Evolutionary conservation across 2,329 filamentous ascomycete genomes (phyloP).

Genomic region (Cephalotrichum gorgonifer): DNA sequence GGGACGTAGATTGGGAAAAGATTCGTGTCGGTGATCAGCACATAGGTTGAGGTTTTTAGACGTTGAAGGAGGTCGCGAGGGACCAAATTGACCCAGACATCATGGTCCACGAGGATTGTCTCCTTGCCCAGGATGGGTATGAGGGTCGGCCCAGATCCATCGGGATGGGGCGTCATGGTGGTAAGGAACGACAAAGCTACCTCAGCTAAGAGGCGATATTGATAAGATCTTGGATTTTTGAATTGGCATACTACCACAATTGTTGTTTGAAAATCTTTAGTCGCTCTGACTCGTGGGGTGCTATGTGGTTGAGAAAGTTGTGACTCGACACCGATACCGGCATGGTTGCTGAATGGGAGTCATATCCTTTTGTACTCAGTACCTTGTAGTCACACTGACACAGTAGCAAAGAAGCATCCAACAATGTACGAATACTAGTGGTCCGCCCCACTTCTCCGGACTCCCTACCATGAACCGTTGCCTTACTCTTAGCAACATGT

Average conservation of each 20-base stretch:
- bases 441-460: no score
- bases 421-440: no score
- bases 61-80: constrained; percentile 69
- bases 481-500: no score
- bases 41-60: constrained; percentile 79
- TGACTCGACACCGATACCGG: not conserved
- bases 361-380: not conserved
- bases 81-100: constrained; percentile 77
- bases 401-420: no score
- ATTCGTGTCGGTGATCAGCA: constrained; percentile 95
- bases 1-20: constrained; percentile 71
- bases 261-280: not conserved
- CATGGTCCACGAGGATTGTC: constrained; percentile 84
- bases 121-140: constrained; percentile 83
- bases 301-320: not conserved
- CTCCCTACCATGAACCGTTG: no score
- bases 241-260: not conserved
- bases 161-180: not conserved
- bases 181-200: not conserved
- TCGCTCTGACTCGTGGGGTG: not conserved
- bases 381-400: not conserved
- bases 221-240: not conserved
- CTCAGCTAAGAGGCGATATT: not conserved
- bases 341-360: not conserved
- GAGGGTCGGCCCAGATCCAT: constrained; percentile 32